Conservation (phyloP, 352 stramenopile species). For the Globisporangium acanthophoron region DNA sequence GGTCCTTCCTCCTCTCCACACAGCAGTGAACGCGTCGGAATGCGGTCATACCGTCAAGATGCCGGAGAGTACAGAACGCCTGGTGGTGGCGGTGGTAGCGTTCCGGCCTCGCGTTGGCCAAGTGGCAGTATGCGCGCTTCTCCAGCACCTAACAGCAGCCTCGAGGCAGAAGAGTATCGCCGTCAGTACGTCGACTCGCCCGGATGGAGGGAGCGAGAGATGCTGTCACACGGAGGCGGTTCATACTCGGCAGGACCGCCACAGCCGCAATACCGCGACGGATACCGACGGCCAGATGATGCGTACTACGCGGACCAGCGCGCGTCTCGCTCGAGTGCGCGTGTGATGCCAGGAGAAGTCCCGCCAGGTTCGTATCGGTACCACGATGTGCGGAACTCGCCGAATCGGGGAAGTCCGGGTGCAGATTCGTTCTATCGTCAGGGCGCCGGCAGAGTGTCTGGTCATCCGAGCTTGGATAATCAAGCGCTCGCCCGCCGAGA, state of each 20-base stretch:
- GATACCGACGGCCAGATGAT: conserved; percentile 2
- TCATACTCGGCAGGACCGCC: neutral
- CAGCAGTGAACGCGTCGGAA: neutral
- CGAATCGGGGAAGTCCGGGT: neutral
- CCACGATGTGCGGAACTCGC: conserved; percentile 3
- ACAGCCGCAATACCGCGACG: neutral
- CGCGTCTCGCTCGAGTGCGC: neutral
- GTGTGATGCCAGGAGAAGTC: neutral
- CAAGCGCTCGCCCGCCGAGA: neutral
- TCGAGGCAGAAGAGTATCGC: conserved; percentile 17
- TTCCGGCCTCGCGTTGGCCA: neutral
- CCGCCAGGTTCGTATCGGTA: conserved; percentile 7
- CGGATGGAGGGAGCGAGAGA: conserved; percentile 29
- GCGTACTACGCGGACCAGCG: conserved; percentile 6
- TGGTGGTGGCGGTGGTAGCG: neutral
- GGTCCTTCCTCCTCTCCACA: neutral
- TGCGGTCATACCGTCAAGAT: neutral
- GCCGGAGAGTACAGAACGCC: conserved; percentile 4
- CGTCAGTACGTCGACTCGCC: conserved; percentile 29
- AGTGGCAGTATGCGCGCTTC: neutral
- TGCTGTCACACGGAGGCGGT: conserved; percentile 3
- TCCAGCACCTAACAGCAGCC: neutral
- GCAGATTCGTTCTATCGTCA: conserved; percentile 7
- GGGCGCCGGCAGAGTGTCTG: neutral
- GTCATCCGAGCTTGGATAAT: neutral